A percentile compares a stretch with the other conserved stretches of the same genome.
phyloP scores from a whole-genome alignment of 73 alveolate species.

The Paramecium biaurelia region DNA sequence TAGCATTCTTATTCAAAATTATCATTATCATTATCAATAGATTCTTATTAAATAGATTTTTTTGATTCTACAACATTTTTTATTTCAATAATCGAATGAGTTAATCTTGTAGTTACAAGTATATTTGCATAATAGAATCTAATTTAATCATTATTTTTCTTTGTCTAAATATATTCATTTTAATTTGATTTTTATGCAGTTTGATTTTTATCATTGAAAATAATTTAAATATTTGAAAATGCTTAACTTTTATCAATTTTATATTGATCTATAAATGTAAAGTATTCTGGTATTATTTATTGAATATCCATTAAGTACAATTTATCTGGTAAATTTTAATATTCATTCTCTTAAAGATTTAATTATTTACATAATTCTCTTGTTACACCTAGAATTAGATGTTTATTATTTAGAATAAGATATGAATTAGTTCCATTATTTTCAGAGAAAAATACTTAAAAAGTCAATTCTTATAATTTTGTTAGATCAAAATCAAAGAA shows the following conservation, averaged over 20 bases:
- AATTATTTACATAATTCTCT: background rate
- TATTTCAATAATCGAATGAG: background rate
- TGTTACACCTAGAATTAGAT: background rate
- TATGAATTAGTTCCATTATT: background rate
- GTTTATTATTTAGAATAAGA: background rate
- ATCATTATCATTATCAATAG: background rate
- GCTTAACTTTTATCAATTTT: background rate
- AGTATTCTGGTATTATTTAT: background rate
- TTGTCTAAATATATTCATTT: too few relatives aligned
- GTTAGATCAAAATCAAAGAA: background rate
- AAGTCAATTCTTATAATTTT: background rate
- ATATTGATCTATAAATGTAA: background rate
- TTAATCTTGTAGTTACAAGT: background rate
- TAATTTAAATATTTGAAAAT: background rate
- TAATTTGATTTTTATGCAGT: background rate
- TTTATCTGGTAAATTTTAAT: background rate
- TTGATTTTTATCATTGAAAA: background rate
- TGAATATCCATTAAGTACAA: background rate
- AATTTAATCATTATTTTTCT: background rate
- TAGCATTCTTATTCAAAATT: background rate
- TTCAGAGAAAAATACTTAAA: background rate
- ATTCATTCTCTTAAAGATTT: background rate
- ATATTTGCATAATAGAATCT: background rate
- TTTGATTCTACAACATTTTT: background rate
- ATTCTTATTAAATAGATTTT: background rate